Percentiles rank a stretch among this genome's conserved stretches.
phyloP scores from a whole-genome alignment of 2,329 filamentous ascomycete genomes.

The Aspergillus thermomutatus region DNA sequence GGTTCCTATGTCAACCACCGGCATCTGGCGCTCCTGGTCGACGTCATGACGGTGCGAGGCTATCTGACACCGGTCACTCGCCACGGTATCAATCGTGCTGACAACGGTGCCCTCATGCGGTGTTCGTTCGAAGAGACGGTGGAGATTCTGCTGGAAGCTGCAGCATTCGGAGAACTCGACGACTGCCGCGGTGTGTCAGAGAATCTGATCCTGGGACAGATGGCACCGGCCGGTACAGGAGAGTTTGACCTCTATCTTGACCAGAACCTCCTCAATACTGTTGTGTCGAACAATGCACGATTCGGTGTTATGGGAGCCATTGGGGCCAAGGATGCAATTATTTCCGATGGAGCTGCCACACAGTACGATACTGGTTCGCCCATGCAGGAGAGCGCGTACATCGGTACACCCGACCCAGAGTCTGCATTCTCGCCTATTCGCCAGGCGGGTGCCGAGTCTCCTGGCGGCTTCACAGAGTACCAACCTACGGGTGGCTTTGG shows the following conservation, averaged over 20 bases:
- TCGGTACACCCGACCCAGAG: constrained; percentile 62
- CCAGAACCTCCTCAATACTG: constrained; percentile 90
- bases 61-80: constrained; percentile 94
- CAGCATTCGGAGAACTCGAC: constrained; percentile 89
- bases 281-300: constrained; percentile 86
- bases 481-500: constrained; percentile 64
- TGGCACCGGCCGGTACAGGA: constrained; percentile 95
- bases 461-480: constrained; percentile 60
- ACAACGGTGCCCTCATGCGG: constrained; percentile 97
- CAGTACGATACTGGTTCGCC: constrained; percentile 78
- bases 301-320: constrained; percentile 79
- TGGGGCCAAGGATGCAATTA: constrained; percentile 68
- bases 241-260: constrained; percentile 93
- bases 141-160: constrained; percentile 94
- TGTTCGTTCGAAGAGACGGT: constrained; percentile 99
- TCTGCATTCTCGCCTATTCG: constrained; percentile 69
- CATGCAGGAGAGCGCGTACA: constrained; percentile 57
- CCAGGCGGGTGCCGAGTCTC: constrained; percentile 62
- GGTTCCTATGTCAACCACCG: constrained; percentile 99
- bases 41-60: constrained; percentile 96
- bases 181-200: constrained; percentile 98
- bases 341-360: constrained; percentile 78
- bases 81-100: constrained; percentile 96
- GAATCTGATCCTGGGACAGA: constrained; percentile 96
- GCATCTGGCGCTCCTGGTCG: constrained; percentile 88